Evolutionary conservation across 2,329 filamentous ascomycete species (phyloP), one percentile per base, ranked within the genome.

Genomic region (Bipolaris sorokiniana): DNA sequence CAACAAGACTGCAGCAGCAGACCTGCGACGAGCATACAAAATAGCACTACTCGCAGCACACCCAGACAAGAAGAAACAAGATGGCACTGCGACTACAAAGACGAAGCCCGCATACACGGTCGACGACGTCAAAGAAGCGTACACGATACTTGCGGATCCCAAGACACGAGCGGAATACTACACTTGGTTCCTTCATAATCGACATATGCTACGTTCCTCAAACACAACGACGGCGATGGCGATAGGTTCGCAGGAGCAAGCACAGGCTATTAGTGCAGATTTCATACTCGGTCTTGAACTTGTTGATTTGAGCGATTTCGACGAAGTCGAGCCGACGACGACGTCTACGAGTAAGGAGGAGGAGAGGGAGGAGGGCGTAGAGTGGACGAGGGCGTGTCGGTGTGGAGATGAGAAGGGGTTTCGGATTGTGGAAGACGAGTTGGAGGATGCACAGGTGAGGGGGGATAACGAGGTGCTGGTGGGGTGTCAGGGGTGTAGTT

Each of bases 401-500:
- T 88, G 86, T 71, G 86, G 86, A n/a, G 81, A 83, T 59, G 78
- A 81, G 28, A 75, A 73, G 23, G 86, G 84, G 0, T 88, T 86
- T 63, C 51, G 80, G 18, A 78, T 88, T 6, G 77, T 75, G 0
- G 86, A 88, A 67, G 64, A 73, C 3, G 84, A 88, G 66, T 67
- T 88, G 28, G 81, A 81, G 56, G 70, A 71, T 58, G 82, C 84
- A 64, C 77, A 75, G 34, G 77, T 78, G 48, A 78, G 79, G 62
- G 84, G 84, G 3, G 85, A 80, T 61, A 83, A 81, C 22, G 86
- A 88, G 74, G 77, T 88, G 58, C 75, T 86, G 44, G 80, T 86
- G 16, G 85, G 84, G 2, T 88, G 86, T 76, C 78, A 79, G 54
- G 86, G 86, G 34, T 88, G 86, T 73, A 88, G 86, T 79, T 77